phyloP scores from a whole-genome alignment of 2,329 filamentous ascomycete genomes.

The Bertia moriformis region DNA sequence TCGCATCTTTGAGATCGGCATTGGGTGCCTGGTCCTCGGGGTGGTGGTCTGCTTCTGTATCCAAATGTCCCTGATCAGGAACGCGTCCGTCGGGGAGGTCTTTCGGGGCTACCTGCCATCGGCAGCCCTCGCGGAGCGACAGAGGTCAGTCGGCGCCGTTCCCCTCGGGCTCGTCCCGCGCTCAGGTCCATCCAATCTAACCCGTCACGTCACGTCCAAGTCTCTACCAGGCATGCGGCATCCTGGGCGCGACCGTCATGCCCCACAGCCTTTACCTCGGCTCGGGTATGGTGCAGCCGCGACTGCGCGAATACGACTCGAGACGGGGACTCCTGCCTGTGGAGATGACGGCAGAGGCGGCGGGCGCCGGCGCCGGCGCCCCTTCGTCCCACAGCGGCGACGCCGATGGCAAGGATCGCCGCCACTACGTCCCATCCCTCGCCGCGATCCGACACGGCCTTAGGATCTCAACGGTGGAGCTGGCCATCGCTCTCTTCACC shows the following conservation, averaged over 20 bases:
- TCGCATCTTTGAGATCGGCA: slow-evolving; percentile 35
- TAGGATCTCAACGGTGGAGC: slow-evolving; percentile 21
- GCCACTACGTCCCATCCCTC: slow-evolving; percentile 18
- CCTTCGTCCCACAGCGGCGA: slow-evolving; percentile 7
- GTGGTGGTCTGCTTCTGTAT: slow-evolving; percentile 42
- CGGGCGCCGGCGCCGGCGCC: slow-evolving; percentile 2
- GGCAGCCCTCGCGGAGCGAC: slow-evolving; percentile 29
- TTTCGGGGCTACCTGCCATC: slow-evolving; percentile 39
- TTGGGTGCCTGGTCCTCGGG: slow-evolving; percentile 34
- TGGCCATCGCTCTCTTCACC: slow-evolving; percentile 20
- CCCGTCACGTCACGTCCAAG: too few species aligned
- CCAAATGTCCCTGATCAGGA: slow-evolving; percentile 33
- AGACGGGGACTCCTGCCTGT: slow-evolving; percentile 11
- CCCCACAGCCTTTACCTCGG: slow-evolving; percentile 44
- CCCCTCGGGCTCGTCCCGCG: too few species aligned
- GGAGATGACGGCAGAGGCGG: not conserved
- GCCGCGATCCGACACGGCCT: slow-evolving; percentile 20
- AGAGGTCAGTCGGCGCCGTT: too few species aligned
- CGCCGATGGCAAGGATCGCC: too few species aligned
- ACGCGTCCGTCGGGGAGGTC: slow-evolving; percentile 31
- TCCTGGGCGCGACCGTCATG: slow-evolving; percentile 39
- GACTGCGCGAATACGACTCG: slow-evolving; percentile 29
- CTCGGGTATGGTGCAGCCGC: slow-evolving; percentile 37
- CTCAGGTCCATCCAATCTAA: too few species aligned
- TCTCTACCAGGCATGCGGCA: slow-evolving; percentile 38